Percentiles rank a stretch among this genome's conserved stretches.
Conservation (phyloP, 2,329 filamentous ascomycete species). For the Domatiomyces globalis region DNA sequence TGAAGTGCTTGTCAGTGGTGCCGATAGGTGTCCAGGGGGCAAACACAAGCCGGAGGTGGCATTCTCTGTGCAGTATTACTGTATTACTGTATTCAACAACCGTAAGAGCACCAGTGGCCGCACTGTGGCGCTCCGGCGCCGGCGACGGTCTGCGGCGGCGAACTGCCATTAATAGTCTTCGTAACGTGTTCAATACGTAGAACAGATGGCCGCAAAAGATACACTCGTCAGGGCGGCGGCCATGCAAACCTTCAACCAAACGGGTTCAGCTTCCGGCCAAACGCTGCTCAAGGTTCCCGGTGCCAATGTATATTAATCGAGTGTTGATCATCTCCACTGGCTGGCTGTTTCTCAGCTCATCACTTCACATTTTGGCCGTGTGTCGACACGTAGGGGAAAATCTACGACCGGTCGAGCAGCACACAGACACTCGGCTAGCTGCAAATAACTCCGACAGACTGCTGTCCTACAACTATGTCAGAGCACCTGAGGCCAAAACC, state of each 20-base stretch:
- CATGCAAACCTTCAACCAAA: background rate
- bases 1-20: background rate
- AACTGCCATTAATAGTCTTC: background rate
- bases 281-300: background rate
- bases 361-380: background rate
- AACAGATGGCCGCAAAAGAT: background rate
- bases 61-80: background rate
- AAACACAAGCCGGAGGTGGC: background rate
- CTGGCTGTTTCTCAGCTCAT: background rate
- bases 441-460: background rate
- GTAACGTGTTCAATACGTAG: background rate
- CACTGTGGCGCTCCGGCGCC: background rate
- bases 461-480: background rate
- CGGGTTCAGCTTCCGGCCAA: background rate
- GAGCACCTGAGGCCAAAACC: background rate
- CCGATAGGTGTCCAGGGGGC: background rate
- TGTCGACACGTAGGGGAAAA: too few species aligned
- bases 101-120: background rate
- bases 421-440: background rate
- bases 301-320: background rate
- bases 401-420: too few species aligned
- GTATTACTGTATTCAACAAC: too few species aligned
- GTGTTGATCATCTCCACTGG: background rate
- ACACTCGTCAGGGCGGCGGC: background rate
- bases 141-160: background rate